These are phyloP conservation scores for Tulasnella sp. DNA, from an alignment of 768 basidiomycete genomes.

Conservation along the genomic window DNA sequence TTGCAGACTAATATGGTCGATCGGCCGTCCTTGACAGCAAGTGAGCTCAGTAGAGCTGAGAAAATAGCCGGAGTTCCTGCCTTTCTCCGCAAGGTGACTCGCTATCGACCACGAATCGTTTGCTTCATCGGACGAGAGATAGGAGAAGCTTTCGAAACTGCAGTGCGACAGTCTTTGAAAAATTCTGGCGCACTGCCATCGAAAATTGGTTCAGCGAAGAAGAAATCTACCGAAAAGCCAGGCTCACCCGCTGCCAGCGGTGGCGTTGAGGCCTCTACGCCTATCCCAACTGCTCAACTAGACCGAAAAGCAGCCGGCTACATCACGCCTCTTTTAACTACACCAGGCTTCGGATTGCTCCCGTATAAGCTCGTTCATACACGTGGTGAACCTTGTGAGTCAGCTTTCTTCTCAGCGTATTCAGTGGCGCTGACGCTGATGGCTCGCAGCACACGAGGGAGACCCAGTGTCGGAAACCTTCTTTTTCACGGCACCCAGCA, in stretches of 20 bases:
- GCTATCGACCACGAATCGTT: constrained; percentile 57
- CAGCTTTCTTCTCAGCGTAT: neutral
- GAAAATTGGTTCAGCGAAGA: constrained; percentile 35
- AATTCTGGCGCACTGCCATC: neutral
- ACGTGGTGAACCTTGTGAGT: neutral
- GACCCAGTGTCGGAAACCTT: constrained; percentile 49
- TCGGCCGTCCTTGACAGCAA: constrained; percentile 63
- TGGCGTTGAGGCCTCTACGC: neutral
- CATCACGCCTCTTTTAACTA: neutral
- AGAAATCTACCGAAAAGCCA: neutral
- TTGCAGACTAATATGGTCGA: constrained; percentile 70
- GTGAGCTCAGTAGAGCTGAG: constrained; percentile 52
- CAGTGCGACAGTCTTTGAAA: constrained; percentile 21
- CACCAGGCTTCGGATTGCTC: constrained; percentile 44
- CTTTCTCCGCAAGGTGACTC: constrained; percentile 57
- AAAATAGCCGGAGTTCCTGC: constrained; percentile 51
- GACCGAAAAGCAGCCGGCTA: neutral
- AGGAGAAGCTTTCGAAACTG: constrained; percentile 44
- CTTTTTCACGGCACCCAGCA: constrained; percentile 71
- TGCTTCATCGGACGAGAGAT: constrained; percentile 79
- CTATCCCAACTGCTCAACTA: neutral
- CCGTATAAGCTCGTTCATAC: constrained; percentile 49
- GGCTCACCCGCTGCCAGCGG: too few relatives aligned
- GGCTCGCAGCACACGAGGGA: neutral
- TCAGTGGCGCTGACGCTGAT: constrained; percentile 6